Evolutionary conservation across 768 basidiomycete species (phyloP), one percentile per base, ranked within the genome.

Genomic region (Boletus pseudo-olivaceus): DNA sequence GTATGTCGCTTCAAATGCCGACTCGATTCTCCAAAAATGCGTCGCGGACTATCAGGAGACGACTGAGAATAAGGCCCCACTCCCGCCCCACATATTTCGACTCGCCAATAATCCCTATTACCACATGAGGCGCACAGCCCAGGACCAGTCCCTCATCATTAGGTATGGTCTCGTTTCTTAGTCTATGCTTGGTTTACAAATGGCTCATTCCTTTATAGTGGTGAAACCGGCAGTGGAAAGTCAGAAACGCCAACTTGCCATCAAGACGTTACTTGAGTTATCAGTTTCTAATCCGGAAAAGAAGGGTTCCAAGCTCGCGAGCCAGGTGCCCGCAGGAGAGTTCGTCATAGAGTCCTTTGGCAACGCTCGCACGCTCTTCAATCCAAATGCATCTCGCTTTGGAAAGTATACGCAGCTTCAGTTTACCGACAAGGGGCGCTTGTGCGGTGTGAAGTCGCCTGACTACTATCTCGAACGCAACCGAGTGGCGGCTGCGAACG

Each of bases 391-490:
- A 35, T 14, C 34, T 35, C 15, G 15, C 34, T 35, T 14, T 35
- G 15, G 34, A 35, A 94, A 96, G 70, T 99, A 99, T 70, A 97
- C 94, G 43, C 96, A 99, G 67, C 81, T 98, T 0, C 97, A 98
- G 72, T 98, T 98, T 75, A 90, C 83, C 49, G 94, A 98, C 33
- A 87, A 90, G 19, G 95, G 95, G 7, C 81, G 94, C 4, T 74
- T 98, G 0, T 85, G 78, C 43, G 97, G 97, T 57, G 76, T 93
- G 67, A 98, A 98, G 72, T 95, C 93, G 0, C 84, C 98, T 58
- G 94, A 98, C 67, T 98, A 99, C 74, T 96, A 96, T 72, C 81
- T 99, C 48, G 93, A 98, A 70, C 79, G 90, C 50, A 90, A 87
- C 62, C 85, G 94, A 10, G 93, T 98, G n/a, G 82, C 92, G 7